Evolutionary conservation across 139 green algal genomes (phyloP).

Genomic region (Tetraselmis chui): DNA sequence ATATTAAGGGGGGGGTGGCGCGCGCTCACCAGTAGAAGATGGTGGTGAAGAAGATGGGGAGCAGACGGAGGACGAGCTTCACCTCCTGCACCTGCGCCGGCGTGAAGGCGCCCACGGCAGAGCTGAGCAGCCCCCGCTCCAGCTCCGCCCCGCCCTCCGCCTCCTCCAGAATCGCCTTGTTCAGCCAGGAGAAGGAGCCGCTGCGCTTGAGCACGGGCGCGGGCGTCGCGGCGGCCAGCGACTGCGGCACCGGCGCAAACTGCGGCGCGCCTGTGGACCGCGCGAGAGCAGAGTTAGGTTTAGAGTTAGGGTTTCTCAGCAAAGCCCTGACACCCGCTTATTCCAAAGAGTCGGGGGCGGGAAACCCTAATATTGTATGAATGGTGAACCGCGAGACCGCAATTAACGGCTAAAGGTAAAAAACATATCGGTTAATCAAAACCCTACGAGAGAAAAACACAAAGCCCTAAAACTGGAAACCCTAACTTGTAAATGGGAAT

Average conservation of each 20-base stretch:
- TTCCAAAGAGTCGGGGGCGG: no score
- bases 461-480: no score
- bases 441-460: no score
- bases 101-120: conserved; percentile 31
- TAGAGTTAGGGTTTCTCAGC: no score
- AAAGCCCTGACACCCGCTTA: no score
- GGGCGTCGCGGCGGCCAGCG: not conserved
- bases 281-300: no score
- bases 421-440: no score
- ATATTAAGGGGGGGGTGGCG: not conserved
- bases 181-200: not conserved
- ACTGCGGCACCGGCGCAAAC: not conserved
- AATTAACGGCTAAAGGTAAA: no score
- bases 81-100: conserved; percentile 81
- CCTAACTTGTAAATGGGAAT: no score
- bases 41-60: conserved; percentile 83
- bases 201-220: not conserved
- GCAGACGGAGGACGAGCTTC: conserved; percentile 81
- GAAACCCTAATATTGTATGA: no score
- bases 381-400: no score
- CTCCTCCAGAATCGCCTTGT: not conserved
- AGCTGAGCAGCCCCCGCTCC: not conserved
- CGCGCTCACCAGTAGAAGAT: conserved; percentile 82
- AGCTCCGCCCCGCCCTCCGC: not conserved
- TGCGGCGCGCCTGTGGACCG: not conserved